These are phyloP conservation scores for Nematodospora anomalae DNA, from an alignment of 1,139 yeast species.

Conservation along the genomic window DNA sequence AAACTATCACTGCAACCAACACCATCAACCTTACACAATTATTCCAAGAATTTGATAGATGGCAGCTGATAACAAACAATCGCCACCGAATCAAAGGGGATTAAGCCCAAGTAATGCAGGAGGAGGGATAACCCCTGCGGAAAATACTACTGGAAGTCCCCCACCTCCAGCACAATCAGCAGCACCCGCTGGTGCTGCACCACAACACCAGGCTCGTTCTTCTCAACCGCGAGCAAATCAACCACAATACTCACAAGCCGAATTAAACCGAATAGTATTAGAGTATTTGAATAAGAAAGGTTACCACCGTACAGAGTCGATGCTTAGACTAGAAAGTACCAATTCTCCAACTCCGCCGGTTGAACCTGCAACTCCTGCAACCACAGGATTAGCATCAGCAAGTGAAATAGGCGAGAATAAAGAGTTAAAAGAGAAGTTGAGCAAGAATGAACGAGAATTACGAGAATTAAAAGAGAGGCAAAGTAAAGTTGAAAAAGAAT, in stretches of 20 bases:
- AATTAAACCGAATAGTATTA: constrained; percentile 83
- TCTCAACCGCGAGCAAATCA: constrained; percentile 20
- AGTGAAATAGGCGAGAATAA: constrained; percentile 29
- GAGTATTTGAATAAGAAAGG: constrained; percentile 94
- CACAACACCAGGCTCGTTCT: constrained; percentile 13
- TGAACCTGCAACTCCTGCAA: constrained; percentile 48
- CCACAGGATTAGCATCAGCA: constrained; percentile 44
- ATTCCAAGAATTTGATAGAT: neutral
- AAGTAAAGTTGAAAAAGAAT: constrained; percentile 36
- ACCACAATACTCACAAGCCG: constrained; percentile 62
- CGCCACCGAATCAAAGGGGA: constrained; percentile 11
- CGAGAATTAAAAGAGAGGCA: constrained; percentile 43
- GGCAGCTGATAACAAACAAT: constrained; percentile 1
- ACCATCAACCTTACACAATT: neutral
- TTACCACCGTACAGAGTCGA: constrained; percentile 89
- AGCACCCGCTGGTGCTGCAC: constrained; percentile 7
- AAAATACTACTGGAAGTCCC: constrained; percentile 1
- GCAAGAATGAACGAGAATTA: constrained; percentile 37
- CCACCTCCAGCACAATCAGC: constrained; percentile 7
- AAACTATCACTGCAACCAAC: neutral
- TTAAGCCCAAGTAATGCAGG: neutral
- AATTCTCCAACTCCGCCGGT: constrained; percentile 62
- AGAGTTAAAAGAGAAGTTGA: constrained; percentile 28
- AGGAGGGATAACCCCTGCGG: neutral
- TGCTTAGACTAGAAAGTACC: constrained; percentile 85